Base-by-base conservation (phyloP, 2,329 filamentous ascomycete genomes). In the Pseudogymnoascus sp. region DNA sequence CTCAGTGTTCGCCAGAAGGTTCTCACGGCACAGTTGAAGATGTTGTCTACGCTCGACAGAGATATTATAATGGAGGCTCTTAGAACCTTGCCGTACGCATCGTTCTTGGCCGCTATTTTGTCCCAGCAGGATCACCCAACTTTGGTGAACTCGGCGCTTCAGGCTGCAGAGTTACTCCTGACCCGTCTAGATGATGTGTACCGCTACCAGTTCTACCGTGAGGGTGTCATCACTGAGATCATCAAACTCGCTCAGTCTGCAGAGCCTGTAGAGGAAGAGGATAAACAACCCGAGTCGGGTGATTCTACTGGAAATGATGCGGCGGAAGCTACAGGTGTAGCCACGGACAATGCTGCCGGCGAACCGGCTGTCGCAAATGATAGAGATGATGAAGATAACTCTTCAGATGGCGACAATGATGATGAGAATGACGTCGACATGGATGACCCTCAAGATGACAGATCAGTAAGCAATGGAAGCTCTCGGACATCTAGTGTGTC, bases 1-100 rank as follows among this genome's bases (percentile, higher is more conserved):
- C 78, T 97, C 15, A 91, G 86, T 64, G 95, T 99, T 42, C 89
- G 96, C 21, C 91, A 97, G 73, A 97, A 96, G 76, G 95, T 99
- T 2, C 82, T 99, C 35, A 91, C 87, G 19, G 95, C 93, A n/a
- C 95, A 99, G 72, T 79, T 97, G 50, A 97, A 97, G 78, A 97
- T 99, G 91, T 83, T 99, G 9, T 96, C 92, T 11, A 96, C 97
- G 68, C 78, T 99, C n/a, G 91, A 97, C 69, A 87, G 86, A 47
- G 81, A 83, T 38, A 91, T 99, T 61, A 83, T 99, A 3, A 83
- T 91, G 66, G 93, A 97, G 70, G 89, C 93, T 8, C 78, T 99
- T 31, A 88, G 88, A 26, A 85, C 90, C 15, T 93, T 99, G 1
- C 91, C 95, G 0, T 99, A 97, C 75, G 92, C 95, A 2, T 99